Evolutionary conservation across 345 rosid genomes (phyloP).

Genomic region (Hypericum androsaemum): DNA sequence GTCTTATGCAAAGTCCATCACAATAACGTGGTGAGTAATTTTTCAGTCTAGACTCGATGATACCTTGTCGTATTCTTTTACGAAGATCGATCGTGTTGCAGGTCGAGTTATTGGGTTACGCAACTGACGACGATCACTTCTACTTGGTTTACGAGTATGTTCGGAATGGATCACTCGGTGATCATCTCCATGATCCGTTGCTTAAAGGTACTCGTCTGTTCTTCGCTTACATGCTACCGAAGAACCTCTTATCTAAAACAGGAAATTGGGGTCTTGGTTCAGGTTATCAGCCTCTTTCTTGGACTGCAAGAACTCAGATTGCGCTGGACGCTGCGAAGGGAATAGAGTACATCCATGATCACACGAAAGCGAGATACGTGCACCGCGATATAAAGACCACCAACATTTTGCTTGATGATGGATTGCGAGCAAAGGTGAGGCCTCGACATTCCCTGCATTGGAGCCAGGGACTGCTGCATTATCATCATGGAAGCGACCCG

Average conservation of each 20-base stretch:
- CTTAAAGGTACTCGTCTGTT: slow-evolving; percentile 25
- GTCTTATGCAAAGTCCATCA: slow-evolving; percentile 60
- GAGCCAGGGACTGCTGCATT: too few relatives aligned
- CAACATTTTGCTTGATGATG: slow-evolving; percentile 51
- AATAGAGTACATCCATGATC: slow-evolving; percentile 60
- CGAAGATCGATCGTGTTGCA: slow-evolving; percentile 9
- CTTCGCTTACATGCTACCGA: background rate
- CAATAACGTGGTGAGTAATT: slow-evolving; percentile 46
- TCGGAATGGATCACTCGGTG: slow-evolving; percentile 43
- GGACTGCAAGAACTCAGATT: slow-evolving; percentile 56
- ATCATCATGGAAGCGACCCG: too few relatives aligned
- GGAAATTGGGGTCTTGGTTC: slow-evolving; percentile 5
- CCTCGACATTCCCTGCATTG: too few relatives aligned
- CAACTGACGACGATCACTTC: slow-evolving; percentile 54
- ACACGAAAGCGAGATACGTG: slow-evolving; percentile 52
- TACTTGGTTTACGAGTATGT: slow-evolving; percentile 57
- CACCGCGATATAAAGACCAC: slow-evolving; percentile 58
- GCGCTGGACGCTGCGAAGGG: slow-evolving; percentile 61
- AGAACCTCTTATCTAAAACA: background rate
- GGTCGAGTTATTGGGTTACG: slow-evolving; percentile 60
- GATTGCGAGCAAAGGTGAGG: slow-evolving; percentile 46
- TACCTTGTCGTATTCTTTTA: background rate
- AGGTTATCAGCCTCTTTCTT: slow-evolving; percentile 49
- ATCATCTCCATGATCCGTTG: slow-evolving; percentile 56
- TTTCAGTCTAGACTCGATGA: background rate